Conservation (phyloP, 2,329 filamentous ascomycete genomes). For the Monosporascus cannonballus region DNA sequence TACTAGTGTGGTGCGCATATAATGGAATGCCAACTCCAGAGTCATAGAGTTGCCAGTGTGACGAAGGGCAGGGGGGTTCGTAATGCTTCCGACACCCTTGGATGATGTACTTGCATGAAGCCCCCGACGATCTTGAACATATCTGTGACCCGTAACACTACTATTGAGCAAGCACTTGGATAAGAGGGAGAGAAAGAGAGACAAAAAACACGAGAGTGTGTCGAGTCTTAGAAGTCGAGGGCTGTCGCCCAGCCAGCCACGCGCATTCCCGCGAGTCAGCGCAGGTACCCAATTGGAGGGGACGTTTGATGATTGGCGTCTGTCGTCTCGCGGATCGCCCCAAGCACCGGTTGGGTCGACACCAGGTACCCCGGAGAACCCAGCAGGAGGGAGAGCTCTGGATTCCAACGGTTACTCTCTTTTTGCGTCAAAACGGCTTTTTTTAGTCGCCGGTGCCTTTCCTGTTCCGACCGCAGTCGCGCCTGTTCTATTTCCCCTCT, state of each 20-base stretch:
- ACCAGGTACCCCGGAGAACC: not conserved
- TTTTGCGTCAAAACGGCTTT: not conserved
- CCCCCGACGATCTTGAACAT: not conserved
- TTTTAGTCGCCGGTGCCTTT: not conserved
- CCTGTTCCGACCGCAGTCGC: not conserved
- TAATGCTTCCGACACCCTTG: not conserved
- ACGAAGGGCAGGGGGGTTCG: not conserved
- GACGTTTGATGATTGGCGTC: not conserved
- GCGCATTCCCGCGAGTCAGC: not conserved
- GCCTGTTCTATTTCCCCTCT: not conserved
- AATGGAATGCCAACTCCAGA: not conserved
- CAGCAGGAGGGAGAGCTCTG: not conserved
- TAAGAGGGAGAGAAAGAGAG: too few species aligned
- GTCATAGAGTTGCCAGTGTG: not conserved
- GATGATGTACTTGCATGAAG: not conserved
- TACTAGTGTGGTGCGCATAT: not conserved
- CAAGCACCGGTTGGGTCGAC: not conserved
- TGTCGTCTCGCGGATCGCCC: not conserved
- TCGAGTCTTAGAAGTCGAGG: too few species aligned
- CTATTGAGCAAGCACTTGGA: not conserved
- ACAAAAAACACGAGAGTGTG: too few species aligned
- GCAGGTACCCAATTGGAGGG: not conserved
- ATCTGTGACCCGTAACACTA: not conserved
- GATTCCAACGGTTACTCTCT: not conserved
- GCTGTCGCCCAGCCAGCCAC: not conserved